phyloP scores from a whole-genome alignment of 768 basidiomycete species.

The Mycena galericulata region DNA sequence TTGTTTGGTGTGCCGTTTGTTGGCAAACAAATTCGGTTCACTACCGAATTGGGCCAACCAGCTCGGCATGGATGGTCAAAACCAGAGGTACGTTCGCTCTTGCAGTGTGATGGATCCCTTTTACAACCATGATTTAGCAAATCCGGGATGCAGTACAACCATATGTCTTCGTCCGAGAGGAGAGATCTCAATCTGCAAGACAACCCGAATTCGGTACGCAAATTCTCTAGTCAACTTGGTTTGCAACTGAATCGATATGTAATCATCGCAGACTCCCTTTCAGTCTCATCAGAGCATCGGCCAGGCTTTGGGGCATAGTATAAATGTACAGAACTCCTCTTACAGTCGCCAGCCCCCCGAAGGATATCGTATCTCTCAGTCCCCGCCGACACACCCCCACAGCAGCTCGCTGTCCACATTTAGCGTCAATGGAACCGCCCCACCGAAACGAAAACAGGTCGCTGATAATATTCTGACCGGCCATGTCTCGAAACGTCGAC shows the following conservation, averaged over 20 bases:
- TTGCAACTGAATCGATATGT: constrained; percentile 43
- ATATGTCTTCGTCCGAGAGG: constrained; percentile 62
- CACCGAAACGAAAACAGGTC: constrained; percentile 65
- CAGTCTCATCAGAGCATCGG: constrained; percentile 70
- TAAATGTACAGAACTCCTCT: constrained; percentile 33
- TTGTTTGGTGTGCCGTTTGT: too few species aligned
- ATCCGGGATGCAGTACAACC: constrained; percentile 70
- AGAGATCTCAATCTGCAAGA: constrained; percentile 66
- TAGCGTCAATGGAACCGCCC: constrained; percentile 39
- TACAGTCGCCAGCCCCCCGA: constrained; percentile 47
- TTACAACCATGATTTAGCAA: constrained; percentile 56
- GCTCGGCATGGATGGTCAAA: constrained; percentile 27
- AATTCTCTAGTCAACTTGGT: constrained; percentile 30
- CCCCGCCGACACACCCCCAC: constrained; percentile 40
- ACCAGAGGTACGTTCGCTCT: constrained; percentile 27
- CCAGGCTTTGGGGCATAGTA: constrained; percentile 65
- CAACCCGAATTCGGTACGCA: constrained; percentile 69
- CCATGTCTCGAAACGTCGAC: constrained; percentile 59
- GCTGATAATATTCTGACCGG: constrained; percentile 48
- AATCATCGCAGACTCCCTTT: constrained; percentile 59
- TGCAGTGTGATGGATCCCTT: constrained; percentile 1
- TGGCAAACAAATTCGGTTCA: constrained; percentile 8
- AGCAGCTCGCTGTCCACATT: constrained; percentile 54
- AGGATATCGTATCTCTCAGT: constrained; percentile 42
- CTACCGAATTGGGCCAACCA: constrained; percentile 14